phyloP scores from a whole-genome alignment of 805 yeast genomes.

The Candida morakotiae region DNA sequence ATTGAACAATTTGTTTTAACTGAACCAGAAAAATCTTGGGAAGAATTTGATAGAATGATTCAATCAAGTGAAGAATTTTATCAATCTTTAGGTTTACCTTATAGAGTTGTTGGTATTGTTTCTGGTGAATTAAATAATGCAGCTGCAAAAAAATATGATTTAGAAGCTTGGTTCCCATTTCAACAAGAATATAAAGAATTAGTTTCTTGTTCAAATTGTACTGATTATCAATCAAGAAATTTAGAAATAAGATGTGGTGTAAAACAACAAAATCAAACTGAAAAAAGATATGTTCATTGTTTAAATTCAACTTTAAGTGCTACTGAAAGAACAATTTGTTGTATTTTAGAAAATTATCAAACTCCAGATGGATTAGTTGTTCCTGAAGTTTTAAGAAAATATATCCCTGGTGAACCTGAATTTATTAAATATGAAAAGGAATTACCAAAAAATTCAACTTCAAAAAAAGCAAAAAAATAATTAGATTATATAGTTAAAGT shows the following conservation, averaged over 20 bases:
- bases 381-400: slow-evolving; percentile 93
- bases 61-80: slow-evolving; percentile 87
- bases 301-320: slow-evolving; percentile 96
- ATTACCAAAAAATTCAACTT: slow-evolving; percentile 90
- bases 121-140: slow-evolving; percentile 98
- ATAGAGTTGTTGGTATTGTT: slow-evolving; percentile 96
- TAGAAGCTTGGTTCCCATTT: slow-evolving; percentile 99
- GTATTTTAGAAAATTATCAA: slow-evolving; percentile 96
- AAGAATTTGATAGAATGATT: slow-evolving; percentile 95
- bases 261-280: slow-evolving; percentile 89
- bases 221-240: slow-evolving; percentile 98
- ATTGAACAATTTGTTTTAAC: slow-evolving; percentile 94
- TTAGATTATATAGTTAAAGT: neutral
- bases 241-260: slow-evolving; percentile 98
- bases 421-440: slow-evolving; percentile 88
- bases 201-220: slow-evolving; percentile 98
- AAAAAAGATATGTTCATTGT: slow-evolving; percentile 97
- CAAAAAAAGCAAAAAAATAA: slow-evolving; percentile 43
- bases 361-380: slow-evolving; percentile 90
- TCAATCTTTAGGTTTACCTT: slow-evolving; percentile 86
- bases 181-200: slow-evolving; percentile 97
- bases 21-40: slow-evolving; percentile 98
- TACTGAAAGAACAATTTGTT: slow-evolving; percentile 96
- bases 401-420: slow-evolving; percentile 98
- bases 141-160: slow-evolving; percentile 97